Evolutionary conservation across 2,329 filamentous ascomycete species (phyloP).

Genomic region (Ascocoryne sarcoides): DNA sequence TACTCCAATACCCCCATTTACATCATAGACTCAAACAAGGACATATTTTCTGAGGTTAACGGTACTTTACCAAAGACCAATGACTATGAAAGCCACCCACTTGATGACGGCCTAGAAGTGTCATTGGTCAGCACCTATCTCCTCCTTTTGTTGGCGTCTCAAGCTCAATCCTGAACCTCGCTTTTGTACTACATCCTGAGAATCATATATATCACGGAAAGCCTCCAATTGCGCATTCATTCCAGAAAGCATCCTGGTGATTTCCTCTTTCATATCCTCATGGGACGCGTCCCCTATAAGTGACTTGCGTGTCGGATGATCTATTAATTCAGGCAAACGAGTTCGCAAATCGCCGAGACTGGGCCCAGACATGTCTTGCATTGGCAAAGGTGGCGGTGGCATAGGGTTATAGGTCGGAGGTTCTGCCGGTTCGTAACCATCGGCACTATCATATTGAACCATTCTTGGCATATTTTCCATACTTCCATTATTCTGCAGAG

Average conservation of each 20-base stretch:
- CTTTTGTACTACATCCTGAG: conserved; percentile 8
- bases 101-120: no score
- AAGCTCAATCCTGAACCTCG: conserved; percentile 6
- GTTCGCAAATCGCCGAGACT: background rate
- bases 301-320: conserved; percentile 19
- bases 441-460: background rate
- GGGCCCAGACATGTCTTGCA: background rate
- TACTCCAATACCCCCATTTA: no score
- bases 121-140: no score
- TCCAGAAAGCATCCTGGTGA: conserved; percentile 17
- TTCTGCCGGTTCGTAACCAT: background rate
- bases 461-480: background rate
- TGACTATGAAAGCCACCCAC: no score
- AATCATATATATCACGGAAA: conserved; percentile 21
- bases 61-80: no score
- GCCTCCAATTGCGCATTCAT: conserved; percentile 20
- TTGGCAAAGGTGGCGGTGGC: background rate
- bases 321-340: background rate
- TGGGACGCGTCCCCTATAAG: conserved; percentile 20
- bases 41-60: no score
- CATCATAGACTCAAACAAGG: no score
- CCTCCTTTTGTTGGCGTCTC: no score
- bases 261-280: conserved; percentile 22
- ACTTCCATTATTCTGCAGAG: conserved; percentile 7
- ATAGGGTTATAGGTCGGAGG: background rate